phyloP scores from a whole-genome alignment of 225 moss, liverwort and hornwort species.

The Pleurozium schreberi region DNA sequence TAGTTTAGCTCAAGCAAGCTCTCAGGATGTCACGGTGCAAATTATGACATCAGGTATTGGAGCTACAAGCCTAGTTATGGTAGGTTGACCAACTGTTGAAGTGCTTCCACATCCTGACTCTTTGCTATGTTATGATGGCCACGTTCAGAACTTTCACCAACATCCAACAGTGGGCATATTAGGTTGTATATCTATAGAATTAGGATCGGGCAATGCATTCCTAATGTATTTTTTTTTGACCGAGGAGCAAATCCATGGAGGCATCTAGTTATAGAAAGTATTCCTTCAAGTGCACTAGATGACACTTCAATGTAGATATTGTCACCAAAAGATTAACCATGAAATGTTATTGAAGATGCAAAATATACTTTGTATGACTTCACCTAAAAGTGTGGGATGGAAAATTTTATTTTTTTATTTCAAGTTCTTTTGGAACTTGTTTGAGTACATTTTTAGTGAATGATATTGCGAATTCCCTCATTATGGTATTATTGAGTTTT shows the following conservation, averaged over 20 bases:
- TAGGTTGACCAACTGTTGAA: background rate
- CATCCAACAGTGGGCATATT: background rate
- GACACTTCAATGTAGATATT: background rate
- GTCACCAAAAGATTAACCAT: background rate
- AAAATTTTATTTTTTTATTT: background rate
- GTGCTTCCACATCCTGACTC: rapidly evolving
- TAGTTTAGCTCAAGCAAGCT: rapidly evolving
- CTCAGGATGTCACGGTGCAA: rapidly evolving
- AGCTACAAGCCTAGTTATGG: background rate
- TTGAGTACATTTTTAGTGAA: background rate
- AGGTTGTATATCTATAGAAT: rapidly evolving
- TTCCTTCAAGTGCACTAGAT: background rate
- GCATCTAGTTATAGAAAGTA: rapidly evolving
- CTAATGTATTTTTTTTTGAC: background rate
- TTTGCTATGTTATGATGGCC: background rate
- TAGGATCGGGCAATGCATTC: background rate
- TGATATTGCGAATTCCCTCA: background rate
- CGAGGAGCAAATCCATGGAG: background rate
- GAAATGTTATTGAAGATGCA: background rate
- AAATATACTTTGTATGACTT: background rate
- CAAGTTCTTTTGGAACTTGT: background rate
- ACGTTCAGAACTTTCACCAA: background rate
- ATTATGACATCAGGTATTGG: background rate
- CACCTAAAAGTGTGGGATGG: background rate
- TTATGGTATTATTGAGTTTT: background rate